phyloP scores from a whole-genome alignment of 257 asterid species.

The Solanum verrucosum region DNA sequence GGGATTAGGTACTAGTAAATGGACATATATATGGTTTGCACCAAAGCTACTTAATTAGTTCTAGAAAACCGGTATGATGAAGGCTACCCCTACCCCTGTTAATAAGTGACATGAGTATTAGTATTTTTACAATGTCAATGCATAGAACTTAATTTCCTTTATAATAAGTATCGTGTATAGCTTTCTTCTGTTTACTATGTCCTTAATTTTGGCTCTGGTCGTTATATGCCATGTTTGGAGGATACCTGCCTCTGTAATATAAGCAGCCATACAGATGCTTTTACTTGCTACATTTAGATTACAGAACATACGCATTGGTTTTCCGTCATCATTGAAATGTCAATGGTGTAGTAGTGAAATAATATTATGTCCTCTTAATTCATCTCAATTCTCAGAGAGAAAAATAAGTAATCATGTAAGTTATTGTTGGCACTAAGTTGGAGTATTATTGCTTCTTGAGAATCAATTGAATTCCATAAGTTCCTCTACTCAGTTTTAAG shows the following conservation, averaged over 20 bases:
- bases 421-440: background rate
- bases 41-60: background rate
- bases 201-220: background rate
- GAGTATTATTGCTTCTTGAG: background rate
- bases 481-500: background rate
- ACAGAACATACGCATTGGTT: background rate
- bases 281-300: background rate
- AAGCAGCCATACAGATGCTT: background rate
- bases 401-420: background rate
- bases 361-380: background rate
- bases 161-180: too few relatives aligned
- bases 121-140: background rate
- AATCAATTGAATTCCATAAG: background rate
- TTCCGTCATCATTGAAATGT: background rate
- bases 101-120: too few relatives aligned
- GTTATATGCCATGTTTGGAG: background rate
- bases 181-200: background rate
- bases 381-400: background rate
- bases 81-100: background rate
- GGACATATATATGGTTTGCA: background rate
- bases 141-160: background rate
- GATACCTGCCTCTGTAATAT: background rate
- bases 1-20: background rate
- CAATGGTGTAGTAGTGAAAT: background rate
- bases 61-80: background rate